Evolutionary conservation across 2,329 filamentous ascomycete species (phyloP), one percentile per base, ranked within the genome.

Genomic region (Cladosporium sphaerospermum): DNA sequence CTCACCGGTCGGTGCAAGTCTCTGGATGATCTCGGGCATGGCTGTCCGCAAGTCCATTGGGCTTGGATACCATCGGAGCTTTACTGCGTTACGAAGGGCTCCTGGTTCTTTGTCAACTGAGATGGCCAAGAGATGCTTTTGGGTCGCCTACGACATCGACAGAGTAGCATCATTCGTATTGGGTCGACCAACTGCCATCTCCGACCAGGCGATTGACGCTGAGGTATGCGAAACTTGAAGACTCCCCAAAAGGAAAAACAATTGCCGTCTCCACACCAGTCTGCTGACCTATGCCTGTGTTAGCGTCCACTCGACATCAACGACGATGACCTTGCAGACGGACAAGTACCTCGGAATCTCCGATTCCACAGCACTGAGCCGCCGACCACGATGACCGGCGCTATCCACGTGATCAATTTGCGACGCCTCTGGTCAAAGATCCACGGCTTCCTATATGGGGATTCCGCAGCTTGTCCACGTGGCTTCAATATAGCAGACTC

Each of bases 31-130:
- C 8, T 67, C 65, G 10, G 67, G 67, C 3, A 60, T 67, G 59
- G 66, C 66, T n/a, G 59, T 69, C 7, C 61, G 67, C 3, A 65
- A 67, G 40, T 69, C 65, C 42, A 60, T 69, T n/a, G 65, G 68
- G 48, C 63, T 69, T 28, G 67, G 65, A n/a, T 69, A 68, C 45
- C 66, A 69, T 53, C 62, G 67, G 37, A 67, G 59, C 53, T 55
- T 57, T n/a, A 53, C 57, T 19, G 57, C 45, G 10, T 60, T 54
- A 11, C 48, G 42, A 5, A 39, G 41, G 11, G 19, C n/a, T 28
- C n/a, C 32, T 23, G 60, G 65, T 47, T 34, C 50, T 1, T 41
- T 69, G 4, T 57, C 57, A 1, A 57, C 52, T 13, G 64, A 70
- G 43, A 63, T 69, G 50, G 61, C 59, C 3, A 68, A 65, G 45